phyloP scores from a whole-genome alignment of 108 stramenopile genomes.

The Fragilariopsis cylindrus region DNA sequence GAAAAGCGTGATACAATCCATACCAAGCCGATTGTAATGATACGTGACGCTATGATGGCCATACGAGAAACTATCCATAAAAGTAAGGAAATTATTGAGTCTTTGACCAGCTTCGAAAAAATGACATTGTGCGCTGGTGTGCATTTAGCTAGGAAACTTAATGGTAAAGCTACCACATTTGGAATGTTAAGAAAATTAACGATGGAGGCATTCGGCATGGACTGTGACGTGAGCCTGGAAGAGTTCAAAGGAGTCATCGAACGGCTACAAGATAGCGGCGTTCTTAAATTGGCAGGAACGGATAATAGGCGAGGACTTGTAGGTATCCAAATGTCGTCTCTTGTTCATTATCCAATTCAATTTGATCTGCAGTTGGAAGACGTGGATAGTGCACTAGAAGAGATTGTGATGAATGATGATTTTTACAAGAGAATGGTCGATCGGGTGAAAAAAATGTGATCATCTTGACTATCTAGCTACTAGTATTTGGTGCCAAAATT shows the following conservation, averaged over 20 bases:
- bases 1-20: constrained; percentile 14
- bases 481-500: no score
- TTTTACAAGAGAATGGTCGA: constrained; percentile 47
- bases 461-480: no score
- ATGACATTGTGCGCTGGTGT: constrained; percentile 50
- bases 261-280: constrained; percentile 49
- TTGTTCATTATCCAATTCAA: constrained; percentile 24
- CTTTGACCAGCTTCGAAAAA: constrained; percentile 51
- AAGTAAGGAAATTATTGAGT: constrained; percentile 42
- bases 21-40: constrained; percentile 46
- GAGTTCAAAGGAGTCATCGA: constrained; percentile 39
- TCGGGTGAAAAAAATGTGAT: constrained; percentile 16
- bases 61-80: constrained; percentile 36
- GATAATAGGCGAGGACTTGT: neutral
- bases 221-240: constrained; percentile 28
- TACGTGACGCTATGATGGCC: constrained; percentile 60
- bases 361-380: constrained; percentile 71
- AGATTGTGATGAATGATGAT: constrained; percentile 36
- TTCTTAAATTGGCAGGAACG: constrained; percentile 12
- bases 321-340: neutral
- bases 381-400: constrained; percentile 59
- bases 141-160: constrained; percentile 18
- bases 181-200: constrained; percentile 33
- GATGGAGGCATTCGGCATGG: constrained; percentile 23
- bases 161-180: constrained; percentile 34